phyloP scores from a whole-genome alignment of 2,329 filamentous ascomycete species.

The Exophiala mesophila region DNA sequence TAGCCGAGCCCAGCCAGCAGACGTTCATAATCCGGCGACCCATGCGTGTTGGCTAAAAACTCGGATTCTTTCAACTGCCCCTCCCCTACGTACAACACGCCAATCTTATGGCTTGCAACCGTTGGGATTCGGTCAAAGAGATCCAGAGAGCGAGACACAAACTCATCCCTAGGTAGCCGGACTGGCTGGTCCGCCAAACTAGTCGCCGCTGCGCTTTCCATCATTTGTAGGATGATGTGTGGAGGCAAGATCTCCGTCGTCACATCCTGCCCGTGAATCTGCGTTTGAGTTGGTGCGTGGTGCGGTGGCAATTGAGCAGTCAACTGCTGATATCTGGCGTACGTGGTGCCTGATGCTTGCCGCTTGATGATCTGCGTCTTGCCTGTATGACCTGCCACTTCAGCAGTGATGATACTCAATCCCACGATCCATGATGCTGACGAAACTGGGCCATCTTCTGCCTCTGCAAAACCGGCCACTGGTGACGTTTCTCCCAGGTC shows the following conservation, averaged over 20 bases:
- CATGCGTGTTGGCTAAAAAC: constrained; percentile 80
- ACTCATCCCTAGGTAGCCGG: constrained; percentile 66
- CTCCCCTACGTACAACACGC: constrained; percentile 87
- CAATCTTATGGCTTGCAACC: constrained; percentile 92
- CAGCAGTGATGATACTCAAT: constrained; percentile 48
- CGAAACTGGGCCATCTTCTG: constrained; percentile 39
- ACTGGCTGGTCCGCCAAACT: constrained; percentile 61
- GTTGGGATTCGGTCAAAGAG: constrained; percentile 83
- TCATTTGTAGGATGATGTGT: constrained; percentile 44
- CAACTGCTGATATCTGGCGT: constrained; percentile 44
- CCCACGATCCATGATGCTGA: constrained; percentile 49
- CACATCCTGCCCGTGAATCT: constrained; percentile 36
- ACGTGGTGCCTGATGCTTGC: constrained; percentile 48
- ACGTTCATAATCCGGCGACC: constrained; percentile 80
- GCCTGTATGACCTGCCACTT: constrained; percentile 45
- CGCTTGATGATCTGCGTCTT: constrained; percentile 48
- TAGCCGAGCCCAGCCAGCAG: constrained; percentile 81
- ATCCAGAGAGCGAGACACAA: constrained; percentile 67
- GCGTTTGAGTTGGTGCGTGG: constrained; percentile 38
- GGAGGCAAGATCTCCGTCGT: constrained; percentile 40
- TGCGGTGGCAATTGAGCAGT: constrained; percentile 43
- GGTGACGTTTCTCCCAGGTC: constrained; percentile 66
- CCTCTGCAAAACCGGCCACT: constrained; percentile 30
- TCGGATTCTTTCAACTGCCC: constrained; percentile 77
- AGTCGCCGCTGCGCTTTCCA: constrained; percentile 40